Base-by-base conservation (phyloP, 495 filamentous ascomycete species). In the Penicillium manginii region DNA sequence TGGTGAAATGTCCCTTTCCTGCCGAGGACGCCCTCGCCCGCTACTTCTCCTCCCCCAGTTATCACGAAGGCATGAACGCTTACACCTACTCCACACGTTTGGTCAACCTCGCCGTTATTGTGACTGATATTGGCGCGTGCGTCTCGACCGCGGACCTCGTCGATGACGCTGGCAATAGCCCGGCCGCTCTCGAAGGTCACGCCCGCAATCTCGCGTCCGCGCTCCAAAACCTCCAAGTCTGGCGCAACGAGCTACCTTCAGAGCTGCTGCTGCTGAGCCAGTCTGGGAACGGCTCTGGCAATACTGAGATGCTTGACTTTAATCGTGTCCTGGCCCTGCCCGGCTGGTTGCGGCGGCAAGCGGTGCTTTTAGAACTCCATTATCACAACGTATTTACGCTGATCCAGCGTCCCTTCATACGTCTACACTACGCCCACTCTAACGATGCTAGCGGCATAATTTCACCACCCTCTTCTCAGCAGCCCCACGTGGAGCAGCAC, bases 171-270 rank as follows among this genome's bases (percentile, higher is more conserved):
- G 42, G 42, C 17, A 53, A 42, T 53, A 53, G 51, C 33, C 33
- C 51, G 10, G 51, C 51, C 33, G 21, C 51, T 53, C 19, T 53
- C 18, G 51, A 53, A 42, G 4, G 26, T 40, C 51, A 53, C 21
- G 51, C 51, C 51, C 4, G 10, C 18, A 53, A 40, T n/a, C 51
- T 53, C 18, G 4, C 32, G 18, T 53, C 32, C n/a, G 33, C 51
- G 18, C 51, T 53, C 21, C 32, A 53, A 42, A 29, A 23, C 18
- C 11, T 53, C 7, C 33, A 42, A 17, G 18, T 53, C 51, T 53
- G 51, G 51, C 51, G 18, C 51, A n/a, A 53, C 33, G 33, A 43
- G 32, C 35, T 53, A 53, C 51, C 51, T 23, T 29, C 51, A 40
- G 51, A 42, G 18, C 11, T 53, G 18, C 33, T 53, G 18, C 33